Base-by-base conservation (phyloP, 129 eudicot genomes). In the Centaurea solstitialis region DNA sequence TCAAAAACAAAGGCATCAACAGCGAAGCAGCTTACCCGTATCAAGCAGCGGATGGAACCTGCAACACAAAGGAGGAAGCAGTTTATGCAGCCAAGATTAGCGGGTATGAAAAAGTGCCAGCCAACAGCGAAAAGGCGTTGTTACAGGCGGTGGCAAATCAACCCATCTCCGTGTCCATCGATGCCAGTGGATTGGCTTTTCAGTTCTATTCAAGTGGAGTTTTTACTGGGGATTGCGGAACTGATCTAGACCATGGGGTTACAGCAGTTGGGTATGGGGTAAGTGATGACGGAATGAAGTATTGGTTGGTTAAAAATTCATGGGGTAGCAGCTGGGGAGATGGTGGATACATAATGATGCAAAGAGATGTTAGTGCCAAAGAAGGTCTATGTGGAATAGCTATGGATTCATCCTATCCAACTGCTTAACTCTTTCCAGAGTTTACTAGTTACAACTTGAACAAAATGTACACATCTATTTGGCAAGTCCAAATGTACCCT, bases 271-370 rank as follows among this genome's bases (percentile, higher is more conserved):
- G 97, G 45, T 94, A 91, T 72, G 97, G 97, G 64, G 76, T 89
- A 28, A 84, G 89, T 2, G 37, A 70, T 3, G 93, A 88, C 30
- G 95, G 98, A 7, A 80, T 91, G 26, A 90, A 90, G 40, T 94
- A 91, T 35, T 94, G 98, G 98, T 82, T 81, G 22, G 95, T 94
- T 73, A 91, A 83, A 70, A 94, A 94, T 79, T 94, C 98, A 1
- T 89, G 97, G 97, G 93, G 94, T 15, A 33, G 82, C 17, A 87
- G 76, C 74, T 90, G 97, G 98, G 97, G 98, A 62, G 92, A 90
- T 68, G 83, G 80, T 68, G 93, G 97, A 7, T 94, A 91, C 77
- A 85, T 91, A 0, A 89, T 92, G 83, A 89, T 94, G 89, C 75
- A 87, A 65, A 81, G 95, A 1, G 91, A 89, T 6, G 39, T 86